Evolutionary conservation across 2,329 filamentous ascomycete genomes (phyloP).

Genomic region (Ilyonectria robusta): DNA sequence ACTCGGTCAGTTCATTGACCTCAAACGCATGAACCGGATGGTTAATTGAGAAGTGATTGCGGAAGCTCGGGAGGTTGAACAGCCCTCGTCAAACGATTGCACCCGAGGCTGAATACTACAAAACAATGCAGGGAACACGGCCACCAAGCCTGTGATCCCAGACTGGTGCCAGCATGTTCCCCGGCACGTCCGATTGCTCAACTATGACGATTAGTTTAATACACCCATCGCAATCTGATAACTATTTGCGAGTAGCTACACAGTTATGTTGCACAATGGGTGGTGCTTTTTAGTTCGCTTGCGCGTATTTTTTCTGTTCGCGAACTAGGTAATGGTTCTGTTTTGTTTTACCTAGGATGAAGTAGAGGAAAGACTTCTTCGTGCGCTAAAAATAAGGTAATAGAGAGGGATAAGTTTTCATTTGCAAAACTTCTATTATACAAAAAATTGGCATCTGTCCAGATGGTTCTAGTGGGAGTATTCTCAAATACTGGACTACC

Average conservation of each 20-base stretch:
- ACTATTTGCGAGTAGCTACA: no score
- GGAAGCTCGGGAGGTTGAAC: slow-evolving; percentile 9
- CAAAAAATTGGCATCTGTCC: not conserved
- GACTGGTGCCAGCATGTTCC: slow-evolving; percentile 2
- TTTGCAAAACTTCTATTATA: not conserved
- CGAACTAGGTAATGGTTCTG: not conserved
- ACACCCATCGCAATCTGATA: no score
- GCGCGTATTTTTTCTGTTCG: no score
- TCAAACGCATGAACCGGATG: not conserved
- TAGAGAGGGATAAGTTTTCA: not conserved
- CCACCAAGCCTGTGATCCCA: not conserved
- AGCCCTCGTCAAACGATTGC: not conserved
- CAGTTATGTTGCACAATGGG: no score
- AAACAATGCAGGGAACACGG: not conserved
- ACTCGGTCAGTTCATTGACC: slow-evolving; percentile 5
- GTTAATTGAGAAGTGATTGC: slow-evolving; percentile 5
- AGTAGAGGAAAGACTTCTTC: no score
- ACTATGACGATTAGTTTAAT: no score
- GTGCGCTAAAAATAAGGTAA: not conserved
- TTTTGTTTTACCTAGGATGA: not conserved
- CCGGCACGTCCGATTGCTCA: no score
- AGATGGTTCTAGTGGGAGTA: not conserved
- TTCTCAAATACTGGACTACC: not conserved
- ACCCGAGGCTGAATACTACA: not conserved
- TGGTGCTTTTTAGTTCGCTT: no score